These are phyloP conservation scores for Cinnamomum chago DNA, from an alignment of 164 flowering plant species.

Conservation along the genomic window DNA sequence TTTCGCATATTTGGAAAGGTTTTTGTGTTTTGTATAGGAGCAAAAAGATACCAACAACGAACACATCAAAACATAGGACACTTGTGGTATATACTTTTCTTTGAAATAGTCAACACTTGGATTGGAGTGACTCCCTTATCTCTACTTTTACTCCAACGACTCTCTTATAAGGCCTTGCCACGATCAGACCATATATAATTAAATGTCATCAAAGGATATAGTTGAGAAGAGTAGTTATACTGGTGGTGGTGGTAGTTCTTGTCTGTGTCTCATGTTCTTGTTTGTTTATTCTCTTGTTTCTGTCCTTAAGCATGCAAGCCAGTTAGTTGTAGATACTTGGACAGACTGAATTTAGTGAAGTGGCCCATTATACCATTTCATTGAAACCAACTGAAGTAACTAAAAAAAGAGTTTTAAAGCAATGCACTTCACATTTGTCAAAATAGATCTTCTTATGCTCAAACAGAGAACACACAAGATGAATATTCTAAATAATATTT, in stretches of 20 bases:
- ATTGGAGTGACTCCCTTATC: not conserved
- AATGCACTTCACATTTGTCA: no score
- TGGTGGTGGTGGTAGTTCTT: not conserved
- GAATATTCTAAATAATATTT: no score
- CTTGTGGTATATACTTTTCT: not conserved
- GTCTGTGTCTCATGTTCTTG: not conserved
- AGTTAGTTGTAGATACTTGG: no score
- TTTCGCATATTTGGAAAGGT: slow-evolving; percentile 5
- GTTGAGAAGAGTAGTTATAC: not conserved
- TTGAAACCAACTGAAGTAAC: no score
- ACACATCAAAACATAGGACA: not conserved
- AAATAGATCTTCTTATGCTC: no score
- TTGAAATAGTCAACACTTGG: not conserved
- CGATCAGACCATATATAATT: not conserved
- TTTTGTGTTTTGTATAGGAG: not conserved
- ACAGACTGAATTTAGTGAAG: no score
- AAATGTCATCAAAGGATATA: not conserved
- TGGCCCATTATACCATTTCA: no score
- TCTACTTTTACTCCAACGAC: not conserved
- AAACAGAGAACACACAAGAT: no score
- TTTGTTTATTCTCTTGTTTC: not conserved
- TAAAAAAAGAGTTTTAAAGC: no score
- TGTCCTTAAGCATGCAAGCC: no score
- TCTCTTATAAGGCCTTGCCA: not conserved
- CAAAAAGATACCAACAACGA: not conserved